phyloP scores from a whole-genome alignment of 768 basidiomycete genomes.

The Lactarius vividus region DNA sequence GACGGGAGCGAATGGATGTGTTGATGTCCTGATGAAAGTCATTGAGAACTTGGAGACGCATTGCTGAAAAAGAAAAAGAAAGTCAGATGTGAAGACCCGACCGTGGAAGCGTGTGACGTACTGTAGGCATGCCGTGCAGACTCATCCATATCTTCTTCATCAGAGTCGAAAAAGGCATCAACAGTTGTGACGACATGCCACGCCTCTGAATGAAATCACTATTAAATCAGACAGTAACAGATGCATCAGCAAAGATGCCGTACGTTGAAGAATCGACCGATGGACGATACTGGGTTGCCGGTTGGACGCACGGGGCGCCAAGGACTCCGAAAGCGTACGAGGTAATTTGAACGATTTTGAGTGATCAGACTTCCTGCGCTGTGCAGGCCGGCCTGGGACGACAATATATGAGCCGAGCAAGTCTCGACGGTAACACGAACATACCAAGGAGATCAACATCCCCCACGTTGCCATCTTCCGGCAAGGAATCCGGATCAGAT shows the following conservation, averaged over 20 bases:
- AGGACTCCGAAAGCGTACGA: constrained; percentile 21
- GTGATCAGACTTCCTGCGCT: constrained; percentile 1
- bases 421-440: neutral
- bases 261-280: constrained; percentile 62
- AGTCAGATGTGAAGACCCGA: neutral
- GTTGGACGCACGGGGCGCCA: constrained; percentile 45
- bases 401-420: neutral
- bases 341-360: constrained; percentile 1
- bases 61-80: constrained; percentile 6
- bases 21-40: constrained; percentile 18
- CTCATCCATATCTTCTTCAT: constrained; percentile 66
- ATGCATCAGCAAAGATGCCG: constrained; percentile 29
- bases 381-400: constrained; percentile 7
- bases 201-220: constrained; percentile 48
- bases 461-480: constrained; percentile 16
- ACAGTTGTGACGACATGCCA: constrained; percentile 65
- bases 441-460: constrained; percentile 12
- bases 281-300: constrained; percentile 24
- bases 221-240: neutral
- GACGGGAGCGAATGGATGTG: constrained; percentile 6
- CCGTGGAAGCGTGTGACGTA: constrained; percentile 34
- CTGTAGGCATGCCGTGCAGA: constrained; percentile 64
- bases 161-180: constrained; percentile 75
- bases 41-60: constrained; percentile 23
- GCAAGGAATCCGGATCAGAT: constrained; percentile 19